Conservation (phyloP, 78 protist species). For the Dictyostelium citrinum region DNA sequence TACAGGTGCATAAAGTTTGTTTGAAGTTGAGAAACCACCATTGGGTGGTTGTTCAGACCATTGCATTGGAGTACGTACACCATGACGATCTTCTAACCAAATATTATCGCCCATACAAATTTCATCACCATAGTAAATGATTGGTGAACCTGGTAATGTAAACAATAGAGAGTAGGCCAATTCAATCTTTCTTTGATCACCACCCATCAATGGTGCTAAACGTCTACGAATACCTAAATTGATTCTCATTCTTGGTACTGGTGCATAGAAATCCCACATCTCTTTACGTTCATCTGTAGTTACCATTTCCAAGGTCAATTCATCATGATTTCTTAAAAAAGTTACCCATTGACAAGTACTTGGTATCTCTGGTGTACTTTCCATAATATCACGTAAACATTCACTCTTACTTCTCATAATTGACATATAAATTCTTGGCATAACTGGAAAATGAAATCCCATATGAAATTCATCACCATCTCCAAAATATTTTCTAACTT, state of each 20-base stretch:
- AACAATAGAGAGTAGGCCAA: constrained; percentile 80
- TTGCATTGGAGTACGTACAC: constrained; percentile 90
- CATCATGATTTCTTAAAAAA: constrained; percentile 85
- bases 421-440: constrained; percentile 88
- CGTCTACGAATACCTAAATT: constrained; percentile 89
- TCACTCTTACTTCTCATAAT: constrained; percentile 48
- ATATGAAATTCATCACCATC: constrained; percentile 88
- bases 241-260: constrained; percentile 74
- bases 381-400: constrained; percentile 65
- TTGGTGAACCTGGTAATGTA: constrained; percentile 88
- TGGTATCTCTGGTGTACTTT: constrained; percentile 77
- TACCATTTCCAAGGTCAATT: constrained; percentile 88
- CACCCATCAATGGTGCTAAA: constrained; percentile 84
- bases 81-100: constrained; percentile 85
- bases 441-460: constrained; percentile 91
- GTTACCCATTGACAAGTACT: constrained; percentile 83
- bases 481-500: constrained; percentile 80
- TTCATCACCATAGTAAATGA: constrained; percentile 91
- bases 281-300: constrained; percentile 84
- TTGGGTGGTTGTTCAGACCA: constrained; percentile 76
- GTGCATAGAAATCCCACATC: constrained; percentile 87
- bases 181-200: constrained; percentile 77
- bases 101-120: constrained; percentile 88
- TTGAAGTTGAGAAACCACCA: constrained; percentile 81
- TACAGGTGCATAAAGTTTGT: constrained; percentile 45